These are phyloP conservation scores for Xerocomus brunneocitrinus DNA, from an alignment of 768 basidiomycete genomes.

Conservation along the genomic window DNA sequence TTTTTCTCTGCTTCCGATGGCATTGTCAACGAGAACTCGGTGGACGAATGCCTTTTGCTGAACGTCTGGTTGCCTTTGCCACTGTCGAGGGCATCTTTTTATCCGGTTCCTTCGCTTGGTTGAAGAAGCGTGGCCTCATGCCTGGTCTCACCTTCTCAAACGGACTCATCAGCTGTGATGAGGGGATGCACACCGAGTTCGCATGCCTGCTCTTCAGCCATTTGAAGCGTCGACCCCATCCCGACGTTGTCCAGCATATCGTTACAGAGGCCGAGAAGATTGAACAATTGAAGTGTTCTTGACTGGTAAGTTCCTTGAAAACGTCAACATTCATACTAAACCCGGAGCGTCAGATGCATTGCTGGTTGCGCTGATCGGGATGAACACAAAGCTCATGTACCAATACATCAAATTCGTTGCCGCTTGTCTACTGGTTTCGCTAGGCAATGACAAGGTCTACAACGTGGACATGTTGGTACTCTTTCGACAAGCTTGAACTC, in stretches of 20 bases:
- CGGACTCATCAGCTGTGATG: conserved; percentile 92
- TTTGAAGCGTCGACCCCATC: conserved; percentile 75
- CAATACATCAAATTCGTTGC: conserved; percentile 92
- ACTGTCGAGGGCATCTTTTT: conserved; percentile 98
- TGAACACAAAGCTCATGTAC: conserved; percentile 84
- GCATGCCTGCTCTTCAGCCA: conserved; percentile 88
- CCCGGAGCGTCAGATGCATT: conserved; percentile 59
- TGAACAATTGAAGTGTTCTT: conserved; percentile 72
- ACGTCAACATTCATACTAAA: neutral
- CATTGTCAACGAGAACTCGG: conserved; percentile 93
- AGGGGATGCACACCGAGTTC: conserved; percentile 96
- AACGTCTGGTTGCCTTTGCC: conserved; percentile 89
- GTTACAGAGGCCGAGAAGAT: conserved; percentile 81
- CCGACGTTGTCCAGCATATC: conserved; percentile 64
- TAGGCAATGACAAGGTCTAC: conserved; percentile 82
- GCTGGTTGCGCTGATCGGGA: conserved; percentile 82
- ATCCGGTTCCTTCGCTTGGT: conserved; percentile 92
- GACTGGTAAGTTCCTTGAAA: conserved; percentile 45
- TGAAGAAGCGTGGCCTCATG: conserved; percentile 98
- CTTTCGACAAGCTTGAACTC: conserved; percentile 52
- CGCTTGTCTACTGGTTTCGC: conserved; percentile 77
- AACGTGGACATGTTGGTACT: conserved; percentile 32
- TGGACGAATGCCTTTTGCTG: conserved; percentile 77
- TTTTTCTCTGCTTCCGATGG: conserved; percentile 97
- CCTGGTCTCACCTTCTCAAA: conserved; percentile 95